Evolutionary conservation across 2,329 filamentous ascomycete genomes (phyloP), one percentile per base, ranked within the genome.

Genomic region (Stemphylium beticola): DNA sequence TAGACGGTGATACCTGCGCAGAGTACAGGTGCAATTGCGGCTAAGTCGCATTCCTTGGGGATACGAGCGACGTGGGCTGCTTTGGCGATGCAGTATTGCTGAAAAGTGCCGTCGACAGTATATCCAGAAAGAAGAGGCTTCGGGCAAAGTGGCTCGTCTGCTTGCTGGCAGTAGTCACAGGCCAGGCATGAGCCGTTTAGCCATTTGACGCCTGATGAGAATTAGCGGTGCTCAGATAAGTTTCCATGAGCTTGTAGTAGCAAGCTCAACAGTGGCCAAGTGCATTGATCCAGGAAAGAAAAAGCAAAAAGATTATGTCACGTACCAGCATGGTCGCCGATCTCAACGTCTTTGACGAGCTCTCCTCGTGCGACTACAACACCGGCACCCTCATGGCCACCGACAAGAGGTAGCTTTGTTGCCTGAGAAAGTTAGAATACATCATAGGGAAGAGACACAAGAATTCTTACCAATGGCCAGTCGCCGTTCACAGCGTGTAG

Each of bases 41-140:
- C 92, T 39, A 96, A 86, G 55, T 86, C 81, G 58, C 88, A 84
- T 14, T 89, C 85, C 76, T 93, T 89, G 62, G 90, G 90, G 61
- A 97, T 88, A 64, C 88, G 87, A 24, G 92, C 91, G 14, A 95
- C 87, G 76, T 96, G 91, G 15, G 89, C 86, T 14, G 92, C 92
- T 77, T 96, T 96, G 65, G 87, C 92, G 64, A 96, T 85, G 75
- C 85, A 86, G 80, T 96, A 97, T 81, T 96, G 87, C 81, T 97
- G 93, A 84, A 97, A 97, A 37, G 88, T 87, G 29, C 93, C 93
- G 74, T 96, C 91, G 73, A 96, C 92, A 4, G 91, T 96, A 83
- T 96, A 96, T 52, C 93, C 93, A 0, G 92, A 96, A 36, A 96
- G 85, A 32, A 84, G 79, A 22, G 90, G 86, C 55, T 90, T 81